Conservation (phyloP, 371 early-diverging fungal species). For the Mucor saturninus region DNA sequence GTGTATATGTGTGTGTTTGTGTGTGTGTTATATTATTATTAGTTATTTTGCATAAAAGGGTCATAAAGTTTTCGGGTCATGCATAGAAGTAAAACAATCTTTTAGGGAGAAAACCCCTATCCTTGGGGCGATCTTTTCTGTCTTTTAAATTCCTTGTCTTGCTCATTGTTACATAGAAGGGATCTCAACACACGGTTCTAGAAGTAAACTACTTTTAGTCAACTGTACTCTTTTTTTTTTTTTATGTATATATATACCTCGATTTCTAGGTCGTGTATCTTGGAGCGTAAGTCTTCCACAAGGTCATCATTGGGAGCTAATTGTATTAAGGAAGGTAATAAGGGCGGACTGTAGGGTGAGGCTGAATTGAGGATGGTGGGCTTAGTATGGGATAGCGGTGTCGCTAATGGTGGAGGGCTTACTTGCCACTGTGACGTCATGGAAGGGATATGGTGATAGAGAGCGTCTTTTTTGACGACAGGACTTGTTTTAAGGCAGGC, state of each 20-base stretch:
- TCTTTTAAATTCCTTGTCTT: not conserved
- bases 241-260: conserved; percentile 18
- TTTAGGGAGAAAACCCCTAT: not conserved
- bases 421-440: conserved; percentile 36
- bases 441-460: conserved; percentile 16
- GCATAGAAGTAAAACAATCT: not conserved
- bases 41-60: not conserved
- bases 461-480: not conserved
- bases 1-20: not conserved
- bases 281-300: conserved; percentile 22
- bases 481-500: conserved; percentile 13
- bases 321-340: conserved; percentile 16
- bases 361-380: conserved; percentile 2
- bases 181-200: conserved; percentile 35
- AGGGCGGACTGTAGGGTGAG: conserved; percentile 13
- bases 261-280: conserved; percentile 31
- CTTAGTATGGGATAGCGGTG: not conserved
- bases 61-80: conserved; percentile 4
- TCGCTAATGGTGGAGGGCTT: not conserved
- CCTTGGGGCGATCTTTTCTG: conserved; percentile 9
- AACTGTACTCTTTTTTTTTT: not conserved
- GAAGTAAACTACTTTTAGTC: not conserved
- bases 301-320: conserved; percentile 6
- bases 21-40: not conserved
- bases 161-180: conserved; percentile 11